These are phyloP conservation scores for Fusarium napiforme DNA, from an alignment of 2,329 filamentous ascomycete genomes.

Conservation along the genomic window DNA sequence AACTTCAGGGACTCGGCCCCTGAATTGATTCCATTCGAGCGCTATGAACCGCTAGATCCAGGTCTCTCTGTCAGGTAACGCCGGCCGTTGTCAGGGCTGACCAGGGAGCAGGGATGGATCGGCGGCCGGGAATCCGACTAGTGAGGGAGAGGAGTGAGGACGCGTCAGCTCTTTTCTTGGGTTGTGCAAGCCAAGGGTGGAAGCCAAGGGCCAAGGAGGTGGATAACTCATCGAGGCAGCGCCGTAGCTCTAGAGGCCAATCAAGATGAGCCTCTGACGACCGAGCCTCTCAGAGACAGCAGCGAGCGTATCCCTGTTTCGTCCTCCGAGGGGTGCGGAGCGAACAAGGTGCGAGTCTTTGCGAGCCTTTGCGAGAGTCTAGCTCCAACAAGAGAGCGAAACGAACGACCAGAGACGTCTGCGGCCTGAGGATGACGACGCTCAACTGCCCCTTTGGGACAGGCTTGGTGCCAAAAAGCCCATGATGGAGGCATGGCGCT, in stretches of 20 bases:
- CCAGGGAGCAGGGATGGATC: constrained; percentile 35
- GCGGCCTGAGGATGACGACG: constrained; percentile 49
- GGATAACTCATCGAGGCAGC: constrained; percentile 36
- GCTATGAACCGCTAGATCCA: constrained; percentile 15
- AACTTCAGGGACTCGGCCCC: constrained; percentile 18
- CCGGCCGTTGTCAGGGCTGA: constrained; percentile 35
- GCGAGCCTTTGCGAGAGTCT: neutral
- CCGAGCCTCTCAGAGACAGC: constrained; percentile 25
- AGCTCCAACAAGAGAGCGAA: constrained; percentile 16
- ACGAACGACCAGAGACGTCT: constrained; percentile 29
- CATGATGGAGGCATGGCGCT: constrained; percentile 33
- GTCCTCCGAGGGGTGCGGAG: constrained; percentile 18
- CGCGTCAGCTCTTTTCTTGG: constrained; percentile 45
- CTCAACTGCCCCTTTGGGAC: constrained; percentile 42
- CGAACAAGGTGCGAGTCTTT: constrained; percentile 7
- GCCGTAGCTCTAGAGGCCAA: constrained; percentile 16
- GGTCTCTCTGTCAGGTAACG: constrained; percentile 25
- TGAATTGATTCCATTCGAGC: constrained; percentile 13
- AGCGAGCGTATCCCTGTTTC: constrained; percentile 15
- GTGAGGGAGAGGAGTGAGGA: constrained; percentile 42
- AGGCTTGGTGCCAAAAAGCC: constrained; percentile 27
- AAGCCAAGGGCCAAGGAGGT: constrained; percentile 31
- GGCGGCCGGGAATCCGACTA: constrained; percentile 38
- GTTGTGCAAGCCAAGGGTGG: constrained; percentile 43
- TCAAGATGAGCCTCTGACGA: constrained; percentile 11